A percentile compares a stretch with the other conserved stretches of the same genome.
phyloP scores from a whole-genome alignment of 2,329 filamentous ascomycete genomes.

The Cercospora sesami region DNA sequence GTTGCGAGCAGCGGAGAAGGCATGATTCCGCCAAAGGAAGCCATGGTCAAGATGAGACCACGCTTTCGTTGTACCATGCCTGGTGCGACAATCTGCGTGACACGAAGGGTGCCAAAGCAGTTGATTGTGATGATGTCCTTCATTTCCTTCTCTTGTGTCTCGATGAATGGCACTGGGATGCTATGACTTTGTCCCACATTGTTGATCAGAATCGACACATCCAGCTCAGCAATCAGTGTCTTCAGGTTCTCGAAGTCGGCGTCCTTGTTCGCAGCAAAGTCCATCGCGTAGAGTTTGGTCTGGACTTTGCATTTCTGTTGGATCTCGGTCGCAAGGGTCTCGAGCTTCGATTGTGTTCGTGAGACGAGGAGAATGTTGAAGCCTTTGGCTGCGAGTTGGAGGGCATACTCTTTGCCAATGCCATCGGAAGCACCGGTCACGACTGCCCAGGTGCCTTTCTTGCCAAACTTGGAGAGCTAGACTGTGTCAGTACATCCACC shows the following conservation, averaged over 20 bases:
- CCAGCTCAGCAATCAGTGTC: slow-evolving; percentile 62
- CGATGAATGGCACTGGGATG: slow-evolving; percentile 85
- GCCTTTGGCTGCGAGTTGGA: slow-evolving; percentile 83
- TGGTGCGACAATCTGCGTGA: slow-evolving; percentile 81
- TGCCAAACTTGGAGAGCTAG: slow-evolving; percentile 85
- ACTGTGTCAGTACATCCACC: slow-evolving; percentile 7
- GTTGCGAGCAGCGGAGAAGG: slow-evolving; percentile 91
- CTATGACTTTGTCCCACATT: slow-evolving; percentile 94
- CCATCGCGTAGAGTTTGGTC: slow-evolving; percentile 83
- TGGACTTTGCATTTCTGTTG: slow-evolving; percentile 68
- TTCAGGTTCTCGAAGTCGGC: slow-evolving; percentile 75
- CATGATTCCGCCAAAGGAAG: slow-evolving; percentile 88
- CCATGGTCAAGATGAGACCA: slow-evolving; percentile 94
- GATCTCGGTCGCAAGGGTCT: slow-evolving; percentile 73
- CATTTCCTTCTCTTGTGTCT: slow-evolving; percentile 77
- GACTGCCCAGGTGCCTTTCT: slow-evolving; percentile 89
- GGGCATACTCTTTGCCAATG: slow-evolving; percentile 92
- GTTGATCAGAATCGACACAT: slow-evolving; percentile 88
- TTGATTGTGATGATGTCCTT: slow-evolving; percentile 93
- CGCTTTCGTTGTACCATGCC: slow-evolving; percentile 80
- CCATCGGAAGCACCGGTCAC: slow-evolving; percentile 95
- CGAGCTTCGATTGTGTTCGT: slow-evolving; percentile 89
- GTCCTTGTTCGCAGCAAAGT: slow-evolving; percentile 79
- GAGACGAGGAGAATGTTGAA: slow-evolving; percentile 96
- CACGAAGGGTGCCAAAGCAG: slow-evolving; percentile 83